Evolutionary conservation across 257 asterid species (phyloP).

Genomic region (Lavandula angustifolia): DNA sequence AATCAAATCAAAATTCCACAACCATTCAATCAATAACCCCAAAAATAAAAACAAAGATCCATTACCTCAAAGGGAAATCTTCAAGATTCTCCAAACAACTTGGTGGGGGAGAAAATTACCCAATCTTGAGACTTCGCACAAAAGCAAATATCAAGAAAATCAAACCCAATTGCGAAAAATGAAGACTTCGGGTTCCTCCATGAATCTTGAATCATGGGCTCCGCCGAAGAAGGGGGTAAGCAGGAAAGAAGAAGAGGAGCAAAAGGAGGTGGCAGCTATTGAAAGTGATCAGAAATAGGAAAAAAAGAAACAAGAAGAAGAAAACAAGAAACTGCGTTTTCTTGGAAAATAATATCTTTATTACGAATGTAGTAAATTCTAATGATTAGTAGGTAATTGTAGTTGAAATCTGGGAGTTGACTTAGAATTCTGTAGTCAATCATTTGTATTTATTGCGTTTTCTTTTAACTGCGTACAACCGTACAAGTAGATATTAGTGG

Average conservation of each 20-base stretch:
- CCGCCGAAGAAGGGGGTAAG: constrained; percentile 17
- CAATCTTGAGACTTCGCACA: constrained; percentile 26
- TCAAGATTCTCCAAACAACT: constrained; percentile 20
- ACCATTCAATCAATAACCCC: too few relatives aligned
- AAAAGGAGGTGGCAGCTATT: constrained; percentile 19
- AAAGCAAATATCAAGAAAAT: constrained; percentile 21
- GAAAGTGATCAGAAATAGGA: background rate
- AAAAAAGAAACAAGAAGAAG: too few relatives aligned
- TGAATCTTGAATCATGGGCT: constrained; percentile 39
- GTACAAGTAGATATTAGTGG: too few relatives aligned
- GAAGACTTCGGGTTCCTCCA: constrained; percentile 32
- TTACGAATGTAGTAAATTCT: too few relatives aligned
- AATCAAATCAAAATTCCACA: too few relatives aligned
- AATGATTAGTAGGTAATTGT: too few relatives aligned
- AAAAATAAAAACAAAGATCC: background rate
- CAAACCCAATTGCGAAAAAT: constrained; percentile 19
- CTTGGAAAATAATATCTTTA: too few relatives aligned
- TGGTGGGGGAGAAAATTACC: constrained; percentile 13
- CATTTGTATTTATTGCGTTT: too few relatives aligned
- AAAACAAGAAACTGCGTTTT: too few relatives aligned
- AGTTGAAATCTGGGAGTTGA: too few relatives aligned
- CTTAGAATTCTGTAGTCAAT: too few relatives aligned
- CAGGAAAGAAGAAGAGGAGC: constrained; percentile 12
- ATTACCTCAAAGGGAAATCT: constrained; percentile 35
- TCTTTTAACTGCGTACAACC: too few relatives aligned